These are phyloP conservation scores for Plasmodium malariae DNA, from an alignment of 169 alveolate genomes.

Conservation along the genomic window DNA sequence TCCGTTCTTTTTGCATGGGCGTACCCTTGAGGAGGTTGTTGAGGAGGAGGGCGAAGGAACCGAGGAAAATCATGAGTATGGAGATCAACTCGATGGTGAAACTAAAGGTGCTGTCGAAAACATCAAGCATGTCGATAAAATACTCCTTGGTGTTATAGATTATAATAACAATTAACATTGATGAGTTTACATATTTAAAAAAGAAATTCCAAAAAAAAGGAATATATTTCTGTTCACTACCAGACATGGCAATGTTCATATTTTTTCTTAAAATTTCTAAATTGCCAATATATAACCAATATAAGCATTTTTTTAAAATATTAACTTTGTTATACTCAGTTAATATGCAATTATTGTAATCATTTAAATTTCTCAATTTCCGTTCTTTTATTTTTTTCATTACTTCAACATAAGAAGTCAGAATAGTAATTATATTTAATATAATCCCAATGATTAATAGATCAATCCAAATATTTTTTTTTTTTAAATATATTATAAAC, in stretches of 20 bases:
- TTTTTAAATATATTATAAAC: slow-evolving; percentile 4
- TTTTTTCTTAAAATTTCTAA: slow-evolving; percentile 56
- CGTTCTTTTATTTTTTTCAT: slow-evolving; percentile 2
- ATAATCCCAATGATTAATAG: slow-evolving; percentile 15
- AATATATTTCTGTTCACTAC: slow-evolving; percentile 49
- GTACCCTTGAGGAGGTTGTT: slow-evolving; percentile 34
- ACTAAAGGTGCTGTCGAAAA: slow-evolving; percentile 41
- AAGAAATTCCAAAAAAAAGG: slow-evolving; percentile 65
- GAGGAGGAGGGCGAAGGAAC: background rate
- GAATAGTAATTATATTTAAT: slow-evolving; percentile 20
- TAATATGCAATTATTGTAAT: background rate
- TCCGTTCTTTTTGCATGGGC: background rate
- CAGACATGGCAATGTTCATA: slow-evolving; percentile 69
- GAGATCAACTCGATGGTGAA: slow-evolving; percentile 23
- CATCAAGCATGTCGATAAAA: slow-evolving; percentile 29
- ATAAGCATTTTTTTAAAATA: slow-evolving; percentile 62
- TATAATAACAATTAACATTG: slow-evolving; percentile 41
- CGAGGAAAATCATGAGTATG: slow-evolving; percentile 30
- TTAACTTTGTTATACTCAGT: background rate
- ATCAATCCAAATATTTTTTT: slow-evolving; percentile 6
- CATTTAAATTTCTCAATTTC: background rate
- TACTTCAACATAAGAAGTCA: slow-evolving; percentile 32
- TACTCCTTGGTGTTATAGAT: slow-evolving; percentile 41
- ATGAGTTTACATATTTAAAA: slow-evolving; percentile 55
- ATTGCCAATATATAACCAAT: slow-evolving; percentile 69